Conservation (phyloP, 768 basidiomycete genomes). For the Suillus alpinus region DNA sequence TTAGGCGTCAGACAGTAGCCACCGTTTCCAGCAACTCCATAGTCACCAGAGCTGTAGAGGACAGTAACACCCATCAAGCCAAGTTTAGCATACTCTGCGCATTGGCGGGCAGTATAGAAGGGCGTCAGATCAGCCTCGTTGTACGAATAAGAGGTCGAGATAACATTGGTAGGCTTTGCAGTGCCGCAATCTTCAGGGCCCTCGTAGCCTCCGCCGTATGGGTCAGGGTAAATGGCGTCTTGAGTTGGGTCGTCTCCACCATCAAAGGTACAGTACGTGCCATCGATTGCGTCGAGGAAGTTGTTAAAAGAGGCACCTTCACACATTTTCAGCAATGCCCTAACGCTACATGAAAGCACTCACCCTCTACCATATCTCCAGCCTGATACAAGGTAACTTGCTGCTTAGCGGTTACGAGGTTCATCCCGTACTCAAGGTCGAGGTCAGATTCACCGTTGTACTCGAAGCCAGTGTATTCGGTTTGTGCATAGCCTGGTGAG, state of each 20-base stretch:
- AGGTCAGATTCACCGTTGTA: constrained; percentile 55
- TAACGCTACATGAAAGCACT: not conserved
- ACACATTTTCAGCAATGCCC: not conserved
- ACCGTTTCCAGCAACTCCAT: constrained; percentile 38
- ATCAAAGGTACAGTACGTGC: constrained; percentile 33
- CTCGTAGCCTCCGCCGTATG: constrained; percentile 18
- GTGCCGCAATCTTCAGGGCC: constrained; percentile 38
- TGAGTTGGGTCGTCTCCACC: constrained; percentile 31
- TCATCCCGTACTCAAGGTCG: constrained; percentile 54
- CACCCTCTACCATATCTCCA: constrained; percentile 41
- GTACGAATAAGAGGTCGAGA: constrained; percentile 40
- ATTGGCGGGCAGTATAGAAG: constrained; percentile 39
- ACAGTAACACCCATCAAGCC: constrained; percentile 41
- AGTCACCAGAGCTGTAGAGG: constrained; percentile 44
- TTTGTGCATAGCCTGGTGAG: constrained; percentile 42
- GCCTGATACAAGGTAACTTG: constrained; percentile 42
- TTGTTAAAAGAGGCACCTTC: constrained; percentile 32
- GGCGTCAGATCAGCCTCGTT: constrained; percentile 35
- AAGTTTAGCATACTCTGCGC: constrained; percentile 45
- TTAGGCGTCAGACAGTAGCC: constrained; percentile 30
- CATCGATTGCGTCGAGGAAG: constrained; percentile 35
- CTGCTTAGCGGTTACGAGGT: constrained; percentile 38
- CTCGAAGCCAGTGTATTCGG: constrained; percentile 35
- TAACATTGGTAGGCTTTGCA: constrained; percentile 32
- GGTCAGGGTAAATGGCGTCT: constrained; percentile 29